phyloP scores from a whole-genome alignment of 306 rosid genomes.

The Prunus davidiana region DNA sequence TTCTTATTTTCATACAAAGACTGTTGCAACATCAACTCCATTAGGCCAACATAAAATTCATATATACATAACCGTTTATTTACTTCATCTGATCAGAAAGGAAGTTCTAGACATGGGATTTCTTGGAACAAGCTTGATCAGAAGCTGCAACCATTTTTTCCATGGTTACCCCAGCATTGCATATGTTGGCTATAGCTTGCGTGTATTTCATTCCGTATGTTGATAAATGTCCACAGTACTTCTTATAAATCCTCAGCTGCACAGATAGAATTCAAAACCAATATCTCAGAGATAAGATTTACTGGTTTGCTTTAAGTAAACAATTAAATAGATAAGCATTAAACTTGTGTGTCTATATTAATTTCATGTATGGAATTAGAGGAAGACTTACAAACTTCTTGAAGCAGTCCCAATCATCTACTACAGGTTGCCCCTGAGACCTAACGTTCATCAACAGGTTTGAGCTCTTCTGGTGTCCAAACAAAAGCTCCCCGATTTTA shows the following conservation, averaged over 20 bases:
- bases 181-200: constrained; percentile 45
- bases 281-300: neutral
- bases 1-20: neutral
- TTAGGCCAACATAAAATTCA: neutral
- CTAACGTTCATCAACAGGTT: constrained; percentile 33
- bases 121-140: constrained; percentile 34
- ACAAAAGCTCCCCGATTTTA: constrained; percentile 35
- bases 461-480: constrained; percentile 37
- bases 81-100: neutral
- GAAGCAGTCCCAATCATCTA: constrained; percentile 68
- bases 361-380: too few relatives aligned
- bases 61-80: neutral
- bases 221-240: constrained; percentile 33
- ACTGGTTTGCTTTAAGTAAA: neutral
- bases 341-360: too few relatives aligned
- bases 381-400: constrained; percentile 43
- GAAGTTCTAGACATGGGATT: neutral
- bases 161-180: constrained; percentile 38
- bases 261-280: neutral
- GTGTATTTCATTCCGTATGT: constrained; percentile 41
- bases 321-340: too few relatives aligned
- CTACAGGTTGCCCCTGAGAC: constrained; percentile 44
- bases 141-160: constrained; percentile 29
- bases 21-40: neutral
- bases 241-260: constrained; percentile 37